Evolutionary conservation across 2,329 filamentous ascomycete species (phyloP).

Genomic region (Aspergillus pseudotamarii): DNA sequence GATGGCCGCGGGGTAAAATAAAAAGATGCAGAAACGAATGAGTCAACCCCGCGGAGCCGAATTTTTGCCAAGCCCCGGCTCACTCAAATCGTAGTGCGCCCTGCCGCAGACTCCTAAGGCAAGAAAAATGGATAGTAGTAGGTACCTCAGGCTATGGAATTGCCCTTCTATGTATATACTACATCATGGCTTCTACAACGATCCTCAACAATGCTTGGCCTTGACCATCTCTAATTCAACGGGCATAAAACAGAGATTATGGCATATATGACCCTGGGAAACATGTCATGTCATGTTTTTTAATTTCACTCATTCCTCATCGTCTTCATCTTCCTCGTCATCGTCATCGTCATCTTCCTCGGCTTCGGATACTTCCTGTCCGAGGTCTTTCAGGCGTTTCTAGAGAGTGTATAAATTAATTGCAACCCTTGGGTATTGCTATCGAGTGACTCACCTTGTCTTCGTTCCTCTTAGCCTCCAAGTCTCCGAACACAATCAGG

Average conservation of each 20-base stretch:
- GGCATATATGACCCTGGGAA: not conserved
- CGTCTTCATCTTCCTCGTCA: slow-evolving; percentile 55
- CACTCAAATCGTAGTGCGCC: not conserved
- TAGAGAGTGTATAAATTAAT: slow-evolving; percentile 25
- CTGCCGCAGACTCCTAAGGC: not conserved
- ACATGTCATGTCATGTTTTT: not conserved
- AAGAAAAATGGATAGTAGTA: not conserved
- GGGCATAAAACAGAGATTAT: not conserved
- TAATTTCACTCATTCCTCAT: slow-evolving; percentile 21
- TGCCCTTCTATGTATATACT: not conserved
- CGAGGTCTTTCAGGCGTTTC: slow-evolving; percentile 65
- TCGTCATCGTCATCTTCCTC: slow-evolving; percentile 65
- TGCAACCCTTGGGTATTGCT: not conserved
- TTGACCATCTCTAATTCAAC: not conserved
- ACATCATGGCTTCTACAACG: not conserved
- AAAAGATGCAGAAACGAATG: slow-evolving; percentile 19
- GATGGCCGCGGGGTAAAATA: slow-evolving; percentile 29
- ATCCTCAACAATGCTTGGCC: not conserved
- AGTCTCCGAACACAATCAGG: slow-evolving; percentile 76
- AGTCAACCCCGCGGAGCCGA: slow-evolving; percentile 16
- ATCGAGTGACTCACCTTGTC: slow-evolving; percentile 66
- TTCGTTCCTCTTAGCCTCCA: slow-evolving; percentile 74
- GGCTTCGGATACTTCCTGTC: slow-evolving; percentile 73
- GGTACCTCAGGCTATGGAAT: not conserved
- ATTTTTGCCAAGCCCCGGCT: slow-evolving; percentile 3